Percentiles rank a stretch among this genome's conserved stretches.
Conservation (phyloP, 257 asterid genomes). For the Haberlea rhodopensis region DNA sequence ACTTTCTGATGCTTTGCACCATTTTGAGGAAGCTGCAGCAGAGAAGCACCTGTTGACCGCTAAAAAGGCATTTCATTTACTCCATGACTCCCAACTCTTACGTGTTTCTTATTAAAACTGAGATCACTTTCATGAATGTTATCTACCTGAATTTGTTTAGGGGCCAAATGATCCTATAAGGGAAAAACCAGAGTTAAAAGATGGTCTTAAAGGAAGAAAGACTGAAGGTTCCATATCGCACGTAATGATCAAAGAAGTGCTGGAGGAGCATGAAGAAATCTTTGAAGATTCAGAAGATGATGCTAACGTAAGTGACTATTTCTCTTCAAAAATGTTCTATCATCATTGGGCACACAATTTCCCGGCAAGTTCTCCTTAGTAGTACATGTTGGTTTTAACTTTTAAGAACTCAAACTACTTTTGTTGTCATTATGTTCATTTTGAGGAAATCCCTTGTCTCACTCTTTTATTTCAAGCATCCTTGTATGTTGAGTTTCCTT, state of each 20-base stretch:
- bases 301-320: not conserved
- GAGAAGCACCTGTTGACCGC: not conserved
- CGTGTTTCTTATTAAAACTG: not conserved
- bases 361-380: not conserved
- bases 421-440: not conserved
- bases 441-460: not conserved
- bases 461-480: not conserved
- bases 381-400: not conserved
- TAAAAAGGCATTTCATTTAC: not conserved
- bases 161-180: not conserved
- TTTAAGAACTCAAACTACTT: not conserved
- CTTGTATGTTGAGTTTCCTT: not conserved
- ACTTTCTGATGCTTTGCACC: not conserved
- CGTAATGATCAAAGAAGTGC: not conserved
- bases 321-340: not conserved
- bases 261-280: not conserved
- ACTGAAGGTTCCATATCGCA: not conserved
- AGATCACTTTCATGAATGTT: not conserved
- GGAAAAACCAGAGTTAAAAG: not conserved
- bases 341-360: not conserved
- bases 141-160: not conserved
- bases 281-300: not conserved
- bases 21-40: not conserved
- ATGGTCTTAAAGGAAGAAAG: not conserved
- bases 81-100: not conserved